Conservation (phyloP, 257 asterid genomes). For the Gentiana dahurica region DNA sequence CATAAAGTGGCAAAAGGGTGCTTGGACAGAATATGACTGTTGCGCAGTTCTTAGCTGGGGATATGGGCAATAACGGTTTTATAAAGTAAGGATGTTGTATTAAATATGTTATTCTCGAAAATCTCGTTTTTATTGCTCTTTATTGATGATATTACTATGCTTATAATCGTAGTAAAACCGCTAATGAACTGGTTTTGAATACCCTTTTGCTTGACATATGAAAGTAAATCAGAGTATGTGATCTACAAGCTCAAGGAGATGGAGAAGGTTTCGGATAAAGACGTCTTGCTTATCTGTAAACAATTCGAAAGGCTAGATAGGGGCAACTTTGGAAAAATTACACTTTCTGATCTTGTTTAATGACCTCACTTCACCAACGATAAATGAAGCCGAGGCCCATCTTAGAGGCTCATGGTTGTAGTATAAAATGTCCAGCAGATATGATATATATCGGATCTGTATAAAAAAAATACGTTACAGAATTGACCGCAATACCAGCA, state of each 20-base stretch:
- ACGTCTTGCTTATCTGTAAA: conserved; percentile 50
- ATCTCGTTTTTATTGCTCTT: too few species aligned
- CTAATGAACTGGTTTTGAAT: not conserved
- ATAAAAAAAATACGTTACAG: too few species aligned
- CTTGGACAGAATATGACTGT: conserved; percentile 93
- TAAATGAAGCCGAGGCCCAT: too few species aligned
- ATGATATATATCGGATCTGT: too few species aligned
- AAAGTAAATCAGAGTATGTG: conserved; percentile 83
- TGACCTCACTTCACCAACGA: too few species aligned
- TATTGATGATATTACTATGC: too few species aligned
- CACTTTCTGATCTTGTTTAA: conserved; percentile 54
- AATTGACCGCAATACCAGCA: too few species aligned
- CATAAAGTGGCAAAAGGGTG: conserved; percentile 86
- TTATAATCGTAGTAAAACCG: too few species aligned
- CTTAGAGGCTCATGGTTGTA: too few species aligned
- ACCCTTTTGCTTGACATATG: conserved; percentile 3
- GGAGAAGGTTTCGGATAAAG: conserved; percentile 70
- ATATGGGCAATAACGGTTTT: conserved; percentile 77
- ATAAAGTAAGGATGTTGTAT: conserved; percentile 38
- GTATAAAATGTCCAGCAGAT: too few species aligned
- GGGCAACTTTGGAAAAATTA: conserved; percentile 82
- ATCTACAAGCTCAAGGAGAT: conserved; percentile 90
- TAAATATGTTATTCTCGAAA: not conserved
- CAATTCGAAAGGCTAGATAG: conserved; percentile 78
- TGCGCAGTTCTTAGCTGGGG: conserved; percentile 92